Conservation (phyloP, 2,329 filamentous ascomycete genomes). For the Trichoderma semiorbis region DNA sequence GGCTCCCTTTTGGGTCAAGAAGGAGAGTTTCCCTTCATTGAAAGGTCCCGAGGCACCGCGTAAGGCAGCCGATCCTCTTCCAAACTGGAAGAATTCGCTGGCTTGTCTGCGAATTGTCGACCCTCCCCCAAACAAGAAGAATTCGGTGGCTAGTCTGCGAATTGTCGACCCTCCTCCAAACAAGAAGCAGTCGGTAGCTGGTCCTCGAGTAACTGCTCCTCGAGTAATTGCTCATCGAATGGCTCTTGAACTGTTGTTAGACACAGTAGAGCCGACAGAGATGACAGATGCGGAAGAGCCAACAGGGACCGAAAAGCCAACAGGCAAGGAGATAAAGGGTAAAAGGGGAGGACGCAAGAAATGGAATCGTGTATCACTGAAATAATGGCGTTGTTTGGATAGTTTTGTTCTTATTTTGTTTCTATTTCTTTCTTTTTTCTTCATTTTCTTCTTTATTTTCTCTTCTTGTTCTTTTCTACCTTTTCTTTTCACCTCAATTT, state of each 20-base stretch:
- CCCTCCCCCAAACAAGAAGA: not conserved
- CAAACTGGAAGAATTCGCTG: not conserved
- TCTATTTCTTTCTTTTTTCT: not conserved
- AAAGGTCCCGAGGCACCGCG: not conserved
- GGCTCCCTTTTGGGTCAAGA: not conserved
- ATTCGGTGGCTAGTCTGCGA: too few species aligned
- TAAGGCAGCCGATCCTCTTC: not conserved
- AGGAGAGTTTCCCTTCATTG: not conserved
- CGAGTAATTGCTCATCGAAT: not conserved
- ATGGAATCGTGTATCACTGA: not conserved
- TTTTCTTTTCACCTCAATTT: not conserved
- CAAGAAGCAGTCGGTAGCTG: not conserved
- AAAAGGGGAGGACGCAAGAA: slow-evolving; percentile 7
- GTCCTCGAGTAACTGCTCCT: too few species aligned
- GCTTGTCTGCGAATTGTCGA: not conserved
- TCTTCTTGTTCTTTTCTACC: too few species aligned
- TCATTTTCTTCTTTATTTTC: not conserved
- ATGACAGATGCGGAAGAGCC: not conserved
- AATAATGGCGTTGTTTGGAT: not conserved
- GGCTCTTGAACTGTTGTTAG: not conserved
- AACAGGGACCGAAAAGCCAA: not conserved
- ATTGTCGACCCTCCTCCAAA: not conserved
- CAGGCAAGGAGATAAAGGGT: not conserved
- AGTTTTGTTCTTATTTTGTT: not conserved
- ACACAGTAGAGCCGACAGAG: not conserved